Evolutionary conservation across 306 rosid genomes (phyloP).

Genomic region (Morella rubra): DNA sequence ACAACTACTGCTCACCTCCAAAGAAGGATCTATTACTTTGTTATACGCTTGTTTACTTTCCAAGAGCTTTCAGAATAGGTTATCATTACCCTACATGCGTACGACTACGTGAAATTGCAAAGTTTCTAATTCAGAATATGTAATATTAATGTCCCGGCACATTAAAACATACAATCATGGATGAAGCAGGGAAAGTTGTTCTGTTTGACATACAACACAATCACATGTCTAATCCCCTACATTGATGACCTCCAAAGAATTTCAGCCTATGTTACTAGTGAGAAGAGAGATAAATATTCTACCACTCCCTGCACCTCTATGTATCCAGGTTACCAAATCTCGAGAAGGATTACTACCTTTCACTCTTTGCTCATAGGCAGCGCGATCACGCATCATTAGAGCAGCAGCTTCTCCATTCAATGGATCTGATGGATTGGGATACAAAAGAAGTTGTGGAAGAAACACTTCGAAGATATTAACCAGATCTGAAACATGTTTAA

Average conservation of each 20-base stretch:
- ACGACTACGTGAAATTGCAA: background rate
- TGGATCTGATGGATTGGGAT: conserved; percentile 90
- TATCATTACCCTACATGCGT: background rate
- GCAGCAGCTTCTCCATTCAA: conserved; percentile 90
- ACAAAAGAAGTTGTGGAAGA: conserved; percentile 91
- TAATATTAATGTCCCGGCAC: background rate
- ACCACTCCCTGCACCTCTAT: background rate
- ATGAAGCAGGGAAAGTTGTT: background rate
- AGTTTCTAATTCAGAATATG: background rate
- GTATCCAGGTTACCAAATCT: conserved; percentile 18
- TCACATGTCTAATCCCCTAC: conserved; percentile 7
- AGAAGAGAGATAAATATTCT: conserved; percentile 1
- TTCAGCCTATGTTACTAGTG: background rate
- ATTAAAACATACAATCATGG: background rate
- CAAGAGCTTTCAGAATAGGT: background rate
- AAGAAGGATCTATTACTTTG: background rate
- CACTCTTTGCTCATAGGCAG: conserved; percentile 74
- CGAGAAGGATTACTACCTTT: conserved; percentile 53
- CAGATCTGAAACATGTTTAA: conserved; percentile 55
- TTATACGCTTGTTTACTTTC: background rate
- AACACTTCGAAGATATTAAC: conserved; percentile 81
- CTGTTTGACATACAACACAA: background rate
- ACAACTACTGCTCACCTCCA: background rate
- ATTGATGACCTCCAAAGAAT: conserved; percentile 11
- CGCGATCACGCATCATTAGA: conserved; percentile 68